Base-by-base conservation (phyloP, 352 stramenopile genomes). In the Pseudoperonospora humuli region DNA sequence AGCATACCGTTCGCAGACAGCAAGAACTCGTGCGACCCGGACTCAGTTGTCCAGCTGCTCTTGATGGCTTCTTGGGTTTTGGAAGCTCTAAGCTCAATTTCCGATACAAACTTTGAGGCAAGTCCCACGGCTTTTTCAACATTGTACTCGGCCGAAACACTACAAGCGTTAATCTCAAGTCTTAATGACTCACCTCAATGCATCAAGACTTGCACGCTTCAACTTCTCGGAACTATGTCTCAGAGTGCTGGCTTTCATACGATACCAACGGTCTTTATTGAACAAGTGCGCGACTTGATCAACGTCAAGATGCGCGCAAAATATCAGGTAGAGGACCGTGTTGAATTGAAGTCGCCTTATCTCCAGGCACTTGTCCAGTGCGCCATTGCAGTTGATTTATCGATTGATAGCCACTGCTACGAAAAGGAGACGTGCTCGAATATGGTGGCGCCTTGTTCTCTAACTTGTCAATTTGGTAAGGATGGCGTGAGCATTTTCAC, bases 351-450 rank as follows among this genome's bases (percentile, higher is more conserved):
- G 27, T 86, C 73, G 9, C 52, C 67, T 1, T 84, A 84, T 31
- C 41, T 88, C 10, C 75, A 88, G 23, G 46, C 32, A 17, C 48
- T 91, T 3, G 50, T 83, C 0, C 64, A 91, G 27, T 85, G 73
- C 31, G 55, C 71, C 7, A 14, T 87, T 17, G 53, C 67, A 15
- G 21, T 88, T 8, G 74, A 88, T 45, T 32, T 86, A 11, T 69
- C 69, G 3, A 60, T 75, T 7, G 78, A 91, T 38, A 69, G 58
- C 15, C 34, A 39, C 28, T 64, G 39, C 28, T 60, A 58, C 23
- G 42, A 44, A 6, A 28, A 18, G 19, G 26, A 34, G 6, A 7
- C 14, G 17, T 34, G 2, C 9, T 39, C 18, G 32, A 20, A 25
- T 17, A 21, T 38, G 7, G 25, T 8, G 7, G 17, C 24, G 21